These are phyloP conservation scores for Phytophthora brassicae DNA, from an alignment of 352 stramenopile genomes.

Conservation along the genomic window DNA sequence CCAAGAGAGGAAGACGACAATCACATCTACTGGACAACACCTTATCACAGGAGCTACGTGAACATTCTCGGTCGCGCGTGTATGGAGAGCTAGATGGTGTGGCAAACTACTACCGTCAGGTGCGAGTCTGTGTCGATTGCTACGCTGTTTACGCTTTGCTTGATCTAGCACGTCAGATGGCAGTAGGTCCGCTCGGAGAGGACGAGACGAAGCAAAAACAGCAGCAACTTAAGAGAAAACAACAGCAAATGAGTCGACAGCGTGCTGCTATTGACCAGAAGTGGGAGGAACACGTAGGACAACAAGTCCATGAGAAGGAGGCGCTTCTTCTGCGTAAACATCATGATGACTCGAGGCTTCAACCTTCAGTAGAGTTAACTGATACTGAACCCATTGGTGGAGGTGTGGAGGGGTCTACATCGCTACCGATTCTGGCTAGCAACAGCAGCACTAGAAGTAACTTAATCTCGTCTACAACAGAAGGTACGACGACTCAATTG, in stretches of 20 bases:
- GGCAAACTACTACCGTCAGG: conserved; percentile 81
- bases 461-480: background rate
- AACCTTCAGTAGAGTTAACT: background rate
- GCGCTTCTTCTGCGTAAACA: conserved; percentile 22
- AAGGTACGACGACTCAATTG: background rate
- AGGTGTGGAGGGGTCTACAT: background rate
- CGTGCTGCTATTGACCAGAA: conserved; percentile 39
- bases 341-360: conserved; percentile 5
- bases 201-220: conserved; percentile 25
- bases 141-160: conserved; percentile 87
- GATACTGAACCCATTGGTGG: background rate
- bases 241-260: conserved; percentile 15
- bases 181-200: conserved; percentile 12
- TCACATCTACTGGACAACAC: conserved; percentile 54
- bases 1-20: conserved; percentile 10
- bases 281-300: conserved; percentile 43
- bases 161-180: conserved; percentile 60
- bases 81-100: conserved; percentile 60
- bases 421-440: conserved; percentile 13
- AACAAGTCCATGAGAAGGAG: conserved; percentile 59
- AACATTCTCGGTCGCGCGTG: conserved; percentile 48
- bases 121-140: conserved; percentile 85
- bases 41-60: conserved; percentile 51
- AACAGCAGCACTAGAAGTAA: conserved; percentile 12
- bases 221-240: conserved; percentile 24